Evolutionary conservation across 805 yeast genomes (phyloP).

Genomic region (Scheffersomyces ergatensis): DNA sequence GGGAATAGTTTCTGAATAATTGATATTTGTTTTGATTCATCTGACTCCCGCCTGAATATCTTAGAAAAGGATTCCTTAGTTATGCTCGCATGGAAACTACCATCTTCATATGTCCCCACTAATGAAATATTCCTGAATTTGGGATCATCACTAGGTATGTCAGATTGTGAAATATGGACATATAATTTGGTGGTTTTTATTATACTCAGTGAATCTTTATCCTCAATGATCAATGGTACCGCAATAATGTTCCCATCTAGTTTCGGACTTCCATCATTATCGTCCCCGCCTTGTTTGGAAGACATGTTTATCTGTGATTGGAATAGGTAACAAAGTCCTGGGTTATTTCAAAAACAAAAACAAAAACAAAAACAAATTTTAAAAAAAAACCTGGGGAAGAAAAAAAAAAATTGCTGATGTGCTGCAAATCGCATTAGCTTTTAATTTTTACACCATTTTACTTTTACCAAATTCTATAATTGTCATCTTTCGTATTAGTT

Average conservation of each 20-base stretch:
- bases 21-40: background rate
- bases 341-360: too few species aligned
- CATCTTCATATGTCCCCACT: slow-evolving; percentile 18
- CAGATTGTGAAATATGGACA: slow-evolving; percentile 11
- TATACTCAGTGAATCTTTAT: slow-evolving; percentile 7
- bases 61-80: slow-evolving; percentile 4
- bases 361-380: too few species aligned
- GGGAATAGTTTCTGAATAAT: slow-evolving; percentile 16
- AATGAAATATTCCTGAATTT: slow-evolving; percentile 10
- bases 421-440: too few species aligned
- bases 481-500: background rate
- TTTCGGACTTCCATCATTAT: too few species aligned
- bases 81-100: slow-evolving; percentile 16
- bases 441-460: too few species aligned
- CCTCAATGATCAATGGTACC: slow-evolving; percentile 17
- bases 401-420: too few species aligned
- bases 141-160: slow-evolving; percentile 5
- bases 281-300: too few species aligned
- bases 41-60: slow-evolving; percentile 3
- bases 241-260: background rate
- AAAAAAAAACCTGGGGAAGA: too few species aligned
- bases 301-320: too few species aligned
- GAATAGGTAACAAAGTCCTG: too few species aligned
- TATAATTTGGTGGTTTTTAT: slow-evolving; percentile 15
- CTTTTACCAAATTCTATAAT: background rate